Conservation (phyloP, 257 asterid species). For the Parsonsia alboflavescens region DNA sequence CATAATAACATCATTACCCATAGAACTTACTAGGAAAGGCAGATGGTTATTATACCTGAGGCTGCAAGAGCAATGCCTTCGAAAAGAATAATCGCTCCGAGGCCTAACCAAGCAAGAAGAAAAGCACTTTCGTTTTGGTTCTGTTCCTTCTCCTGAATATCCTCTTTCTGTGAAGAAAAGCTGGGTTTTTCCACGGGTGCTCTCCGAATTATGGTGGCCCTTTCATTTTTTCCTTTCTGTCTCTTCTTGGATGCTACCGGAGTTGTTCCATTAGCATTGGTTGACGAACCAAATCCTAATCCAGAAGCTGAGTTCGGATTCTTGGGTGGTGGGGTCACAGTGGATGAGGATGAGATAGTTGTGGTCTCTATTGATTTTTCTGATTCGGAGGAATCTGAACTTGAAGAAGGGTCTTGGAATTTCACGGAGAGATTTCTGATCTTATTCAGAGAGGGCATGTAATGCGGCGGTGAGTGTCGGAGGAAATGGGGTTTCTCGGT, state of each 20-base stretch:
- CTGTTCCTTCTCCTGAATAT: constrained; percentile 43
- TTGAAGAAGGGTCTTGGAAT: constrained; percentile 43
- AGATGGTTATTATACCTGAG: constrained; percentile 50
- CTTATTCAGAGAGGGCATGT: constrained; percentile 19
- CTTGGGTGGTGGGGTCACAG: constrained; percentile 24
- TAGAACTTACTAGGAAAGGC: not conserved
- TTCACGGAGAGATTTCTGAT: constrained; percentile 29
- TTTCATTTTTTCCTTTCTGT: constrained; percentile 53
- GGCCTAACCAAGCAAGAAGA: constrained; percentile 87
- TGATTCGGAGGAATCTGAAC: constrained; percentile 13
- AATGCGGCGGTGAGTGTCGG: constrained; percentile 17
- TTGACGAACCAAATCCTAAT: constrained; percentile 66
- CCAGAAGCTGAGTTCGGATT: constrained; percentile 47
- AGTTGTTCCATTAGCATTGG: constrained; percentile 17
- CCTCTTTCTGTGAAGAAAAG: constrained; percentile 45
- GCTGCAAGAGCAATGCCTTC: constrained; percentile 80
- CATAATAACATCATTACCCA: not conserved
- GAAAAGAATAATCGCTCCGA: constrained; percentile 62
- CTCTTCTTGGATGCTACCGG: constrained; percentile 40
- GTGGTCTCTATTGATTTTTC: constrained; percentile 27
- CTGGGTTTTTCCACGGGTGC: constrained; percentile 55
- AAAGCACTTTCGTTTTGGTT: constrained; percentile 73
- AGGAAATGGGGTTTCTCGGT: constrained; percentile 34
- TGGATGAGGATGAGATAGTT: constrained; percentile 22
- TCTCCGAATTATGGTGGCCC: constrained; percentile 66